phyloP scores from a whole-genome alignment of 371 early-diverging fungal species.

The Rhizopus sp. region DNA sequence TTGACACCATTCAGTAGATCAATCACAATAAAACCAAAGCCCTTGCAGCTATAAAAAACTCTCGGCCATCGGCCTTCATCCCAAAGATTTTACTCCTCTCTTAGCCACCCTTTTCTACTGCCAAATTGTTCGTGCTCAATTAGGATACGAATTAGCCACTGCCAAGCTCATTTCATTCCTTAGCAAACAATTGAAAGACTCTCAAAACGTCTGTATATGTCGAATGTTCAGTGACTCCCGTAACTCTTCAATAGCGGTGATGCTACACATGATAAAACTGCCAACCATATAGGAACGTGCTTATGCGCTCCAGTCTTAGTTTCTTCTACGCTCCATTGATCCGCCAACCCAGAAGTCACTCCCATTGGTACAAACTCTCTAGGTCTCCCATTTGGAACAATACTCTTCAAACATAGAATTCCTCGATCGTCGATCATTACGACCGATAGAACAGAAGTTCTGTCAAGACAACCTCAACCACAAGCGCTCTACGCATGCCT shows the following conservation, averaged over 20 bases:
- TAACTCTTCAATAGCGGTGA: background rate
- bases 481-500: background rate
- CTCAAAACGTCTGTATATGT: slow-evolving; percentile 11
- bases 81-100: background rate
- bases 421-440: background rate
- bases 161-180: background rate
- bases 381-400: background rate
- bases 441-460: background rate
- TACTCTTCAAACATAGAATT: too few relatives aligned
- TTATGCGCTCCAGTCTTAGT: background rate
- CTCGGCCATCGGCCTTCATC: background rate
- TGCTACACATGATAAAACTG: slow-evolving; percentile 15
- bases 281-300: background rate
- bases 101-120: slow-evolving; percentile 1
- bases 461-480: background rate
- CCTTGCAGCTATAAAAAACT: background rate
- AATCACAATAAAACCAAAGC: background rate
- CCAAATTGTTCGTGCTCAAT: slow-evolving; percentile 14
- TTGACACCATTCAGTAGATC: background rate
- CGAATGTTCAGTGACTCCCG: slow-evolving; percentile 7
- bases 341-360: background rate
- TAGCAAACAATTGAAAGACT: slow-evolving; percentile 4
- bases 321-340: background rate
- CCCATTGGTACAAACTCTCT: background rate
- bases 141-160: slow-evolving; percentile 22